A percentile compares a stretch with the other conserved stretches of the same genome.
These are phyloP conservation scores for Aleurites moluccanus DNA, from an alignment of 441 rosid species.

Conservation along the genomic window DNA sequence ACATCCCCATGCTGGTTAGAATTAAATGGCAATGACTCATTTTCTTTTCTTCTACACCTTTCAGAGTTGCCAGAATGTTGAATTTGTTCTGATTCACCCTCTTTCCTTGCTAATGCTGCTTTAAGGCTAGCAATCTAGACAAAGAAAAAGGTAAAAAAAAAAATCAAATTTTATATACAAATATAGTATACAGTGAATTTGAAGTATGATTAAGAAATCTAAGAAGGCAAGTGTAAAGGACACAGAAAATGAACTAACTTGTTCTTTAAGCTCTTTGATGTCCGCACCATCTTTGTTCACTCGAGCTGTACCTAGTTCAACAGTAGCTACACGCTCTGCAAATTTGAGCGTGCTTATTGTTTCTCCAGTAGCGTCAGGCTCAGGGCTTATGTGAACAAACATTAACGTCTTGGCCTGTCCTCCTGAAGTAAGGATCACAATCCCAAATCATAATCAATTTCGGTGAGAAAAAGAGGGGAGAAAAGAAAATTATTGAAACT, in stretches of 20 bases:
- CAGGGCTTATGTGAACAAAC: conserved; percentile 94
- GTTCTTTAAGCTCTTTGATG: conserved; percentile 84
- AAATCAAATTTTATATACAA: conserved; percentile 10
- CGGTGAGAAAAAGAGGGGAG: conserved; percentile 1
- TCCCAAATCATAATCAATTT: conserved; percentile 15
- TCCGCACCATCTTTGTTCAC: conserved; percentile 72
- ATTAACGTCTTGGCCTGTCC: conserved; percentile 93
- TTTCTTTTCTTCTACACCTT: conserved; percentile 50
- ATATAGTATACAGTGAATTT: neutral
- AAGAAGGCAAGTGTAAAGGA: neutral
- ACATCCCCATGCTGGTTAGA: conserved; percentile 40
- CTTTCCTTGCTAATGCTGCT: conserved; percentile 76
- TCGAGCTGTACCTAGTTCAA: conserved; percentile 85
- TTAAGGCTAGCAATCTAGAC: conserved; percentile 76
- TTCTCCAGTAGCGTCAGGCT: conserved; percentile 71
- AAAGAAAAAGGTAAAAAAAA: conserved; percentile 7
- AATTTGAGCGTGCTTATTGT: conserved; percentile 87
- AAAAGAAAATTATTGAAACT: neutral
- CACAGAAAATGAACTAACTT: conserved; percentile 39
- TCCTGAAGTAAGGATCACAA: conserved; percentile 43
- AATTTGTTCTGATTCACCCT: conserved; percentile 49
- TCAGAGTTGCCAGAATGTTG: conserved; percentile 51
- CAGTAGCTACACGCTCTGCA: conserved; percentile 90
- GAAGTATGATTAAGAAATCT: neutral
- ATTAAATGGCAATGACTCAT: conserved; percentile 42